These are phyloP conservation scores for Neurospora discreta DNA, from an alignment of 495 filamentous ascomycete genomes.

Conservation along the genomic window DNA sequence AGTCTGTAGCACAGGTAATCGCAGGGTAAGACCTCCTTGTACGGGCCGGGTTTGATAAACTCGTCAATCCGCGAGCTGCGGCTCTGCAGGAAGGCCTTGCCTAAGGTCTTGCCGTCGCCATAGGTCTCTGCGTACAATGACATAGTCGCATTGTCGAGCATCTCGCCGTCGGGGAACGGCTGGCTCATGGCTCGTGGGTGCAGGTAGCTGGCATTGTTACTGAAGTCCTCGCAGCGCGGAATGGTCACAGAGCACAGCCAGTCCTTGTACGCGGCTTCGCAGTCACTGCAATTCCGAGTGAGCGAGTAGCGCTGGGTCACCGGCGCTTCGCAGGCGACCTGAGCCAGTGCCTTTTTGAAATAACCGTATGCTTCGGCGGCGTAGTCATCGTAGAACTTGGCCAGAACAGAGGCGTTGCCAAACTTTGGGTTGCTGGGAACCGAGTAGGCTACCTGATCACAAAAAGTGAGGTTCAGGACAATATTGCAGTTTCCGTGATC, in stretches of 20 bases:
- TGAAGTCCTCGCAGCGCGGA: slow-evolving; percentile 80
- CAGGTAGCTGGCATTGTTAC: slow-evolving; percentile 41
- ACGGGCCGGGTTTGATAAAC: slow-evolving; percentile 68
- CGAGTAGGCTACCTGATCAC: slow-evolving; percentile 76
- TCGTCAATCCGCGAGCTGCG: slow-evolving; percentile 64
- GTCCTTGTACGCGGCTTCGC: slow-evolving; percentile 68
- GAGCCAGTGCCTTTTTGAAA: slow-evolving; percentile 70
- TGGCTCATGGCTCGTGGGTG: slow-evolving; percentile 57
- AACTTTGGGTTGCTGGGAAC: slow-evolving; percentile 68
- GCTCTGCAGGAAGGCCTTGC: slow-evolving; percentile 36
- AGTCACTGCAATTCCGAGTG: slow-evolving; percentile 61
- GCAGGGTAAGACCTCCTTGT: slow-evolving; percentile 87
- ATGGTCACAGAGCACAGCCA: slow-evolving; percentile 94
- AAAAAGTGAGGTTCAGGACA: slow-evolving; percentile 74
- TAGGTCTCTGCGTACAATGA: slow-evolving; percentile 21
- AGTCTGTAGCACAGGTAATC: slow-evolving; percentile 72
- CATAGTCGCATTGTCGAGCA: slow-evolving; percentile 22
- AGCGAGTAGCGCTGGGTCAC: slow-evolving; percentile 64
- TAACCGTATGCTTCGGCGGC: slow-evolving; percentile 51
- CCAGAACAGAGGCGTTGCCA: slow-evolving; percentile 41
- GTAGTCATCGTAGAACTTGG: slow-evolving; percentile 57
- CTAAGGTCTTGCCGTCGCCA: neutral
- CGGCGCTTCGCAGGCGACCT: slow-evolving; percentile 72
- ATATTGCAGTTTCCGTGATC: slow-evolving; percentile 61
- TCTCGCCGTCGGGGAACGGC: slow-evolving; percentile 60